phyloP scores from a whole-genome alignment of 1,139 yeast genomes.

The Suhomyces panamericanus region DNA sequence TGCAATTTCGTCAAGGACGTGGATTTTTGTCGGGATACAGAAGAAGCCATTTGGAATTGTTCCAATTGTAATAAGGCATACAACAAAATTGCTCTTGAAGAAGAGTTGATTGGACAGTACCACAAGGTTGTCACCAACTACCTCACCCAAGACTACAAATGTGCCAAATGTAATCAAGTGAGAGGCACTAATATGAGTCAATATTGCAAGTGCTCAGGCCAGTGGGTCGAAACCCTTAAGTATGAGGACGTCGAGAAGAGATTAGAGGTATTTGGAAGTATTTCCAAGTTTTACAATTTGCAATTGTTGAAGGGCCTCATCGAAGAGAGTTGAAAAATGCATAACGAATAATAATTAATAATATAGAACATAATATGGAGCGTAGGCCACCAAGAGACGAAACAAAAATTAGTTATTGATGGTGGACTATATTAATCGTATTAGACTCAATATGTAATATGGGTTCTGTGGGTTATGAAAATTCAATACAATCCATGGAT shows the following conservation, averaged over 20 bases:
- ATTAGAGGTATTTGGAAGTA: constrained; percentile 53
- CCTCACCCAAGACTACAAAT: constrained; percentile 77
- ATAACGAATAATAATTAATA: not conserved
- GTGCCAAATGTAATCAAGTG: constrained; percentile 71
- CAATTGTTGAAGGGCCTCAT: constrained; percentile 54
- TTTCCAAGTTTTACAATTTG: constrained; percentile 62
- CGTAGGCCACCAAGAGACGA: not conserved
- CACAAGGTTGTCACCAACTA: constrained; percentile 57
- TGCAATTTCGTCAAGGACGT: constrained; percentile 76
- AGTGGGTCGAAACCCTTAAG: constrained; percentile 65
- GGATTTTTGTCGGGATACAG: constrained; percentile 75
- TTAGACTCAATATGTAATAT: no score
- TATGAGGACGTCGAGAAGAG: constrained; percentile 46
- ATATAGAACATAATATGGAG: not conserved
- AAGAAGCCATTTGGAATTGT: constrained; percentile 62
- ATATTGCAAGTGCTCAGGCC: constrained; percentile 86
- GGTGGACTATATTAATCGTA: no score
- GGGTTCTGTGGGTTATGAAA: no score
- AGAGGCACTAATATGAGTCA: constrained; percentile 69
- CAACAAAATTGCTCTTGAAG: constrained; percentile 74
- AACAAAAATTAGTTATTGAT: no score
- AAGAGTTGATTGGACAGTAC: constrained; percentile 67
- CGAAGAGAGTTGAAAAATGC: constrained; percentile 25
- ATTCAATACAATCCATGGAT: not conserved
- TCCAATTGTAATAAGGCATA: constrained; percentile 63